Base-by-base conservation (phyloP, 2,329 filamentous ascomycete genomes). In the Trichoderma pleuroti region DNA sequence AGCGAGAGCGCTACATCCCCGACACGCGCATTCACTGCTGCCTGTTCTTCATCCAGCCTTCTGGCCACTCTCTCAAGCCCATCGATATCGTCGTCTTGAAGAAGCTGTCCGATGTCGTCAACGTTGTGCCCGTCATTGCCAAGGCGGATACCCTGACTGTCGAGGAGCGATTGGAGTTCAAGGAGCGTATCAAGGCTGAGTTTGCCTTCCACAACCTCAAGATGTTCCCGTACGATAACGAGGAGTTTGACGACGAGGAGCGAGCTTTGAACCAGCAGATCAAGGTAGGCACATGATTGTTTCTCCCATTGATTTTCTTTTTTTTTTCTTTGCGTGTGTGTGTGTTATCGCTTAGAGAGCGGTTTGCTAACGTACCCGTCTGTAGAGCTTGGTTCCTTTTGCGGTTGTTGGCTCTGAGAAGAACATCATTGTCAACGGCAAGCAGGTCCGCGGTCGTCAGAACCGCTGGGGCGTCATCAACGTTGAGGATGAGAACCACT, bases 381-480 rank as follows among this genome's bases (percentile, higher is more conserved):
- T 73, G 30, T 77, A 97, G 94, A 91, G 91, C 81, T 92, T 98
- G 77, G 93, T 99, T 75, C 96, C 96, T 76, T 99, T 99, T 81
- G 96, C 96, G 59, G 95, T 99, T 75, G 95, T 99, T 76, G 96
- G 96, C 76, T 98, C 95, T 66, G 96, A 99, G 86, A 97, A 97
- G 87, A 95, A 92, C 76, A 98, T 99, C 81, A 94, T 98, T 74
- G 93, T 99, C 82, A 93, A 95, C 79, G 96, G 96, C 83, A 95
- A 97, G 87, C 93, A 97, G 85, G 96, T 99, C 74, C 94, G 94
- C 75, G 96, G 94, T 75, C 94, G 96, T 79, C 96, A 99, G 85
- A 99, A 98, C 89, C 91, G 96, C 83, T 99, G 96, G 96, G 96
- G 96, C 77, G 93, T 98, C 75, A 98, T 99, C 87, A 99, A 99